Percentiles rank a stretch among this genome's conserved stretches.
Evolutionary conservation across 257 asterid species (phyloP).

Genomic region (Jacaranda mimosifolia): DNA sequence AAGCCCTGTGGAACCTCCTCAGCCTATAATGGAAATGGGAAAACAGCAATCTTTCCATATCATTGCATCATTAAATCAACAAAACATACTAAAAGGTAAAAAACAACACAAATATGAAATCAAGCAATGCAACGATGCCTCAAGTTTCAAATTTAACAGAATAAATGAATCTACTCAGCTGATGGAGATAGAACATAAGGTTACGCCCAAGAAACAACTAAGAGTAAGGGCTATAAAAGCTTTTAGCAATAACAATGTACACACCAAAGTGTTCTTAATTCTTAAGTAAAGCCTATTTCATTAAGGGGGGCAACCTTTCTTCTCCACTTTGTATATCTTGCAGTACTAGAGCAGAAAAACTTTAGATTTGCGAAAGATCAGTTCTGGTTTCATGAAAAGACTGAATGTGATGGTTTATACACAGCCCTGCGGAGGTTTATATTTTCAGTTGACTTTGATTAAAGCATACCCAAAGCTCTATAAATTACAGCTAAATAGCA

Average conservation of each 20-base stretch:
- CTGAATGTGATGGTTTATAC: not conserved
- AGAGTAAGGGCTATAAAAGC: not conserved
- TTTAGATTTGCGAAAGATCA: not conserved
- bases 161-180: not conserved
- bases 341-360: not conserved
- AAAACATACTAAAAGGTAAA: not conserved
- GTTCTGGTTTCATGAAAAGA: not conserved
- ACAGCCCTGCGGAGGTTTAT: not conserved
- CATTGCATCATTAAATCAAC: not conserved
- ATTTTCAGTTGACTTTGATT: not conserved
- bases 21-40: constrained; percentile 38
- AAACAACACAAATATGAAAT: not conserved
- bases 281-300: not conserved
- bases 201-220: not conserved
- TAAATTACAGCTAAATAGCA: not conserved
- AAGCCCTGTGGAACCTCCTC: constrained; percentile 65
- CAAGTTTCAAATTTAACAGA: not conserved
- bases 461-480: not conserved
- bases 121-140: not conserved
- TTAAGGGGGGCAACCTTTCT: not conserved
- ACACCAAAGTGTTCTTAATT: not conserved
- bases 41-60: not conserved
- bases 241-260: not conserved
- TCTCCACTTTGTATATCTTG: not conserved
- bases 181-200: not conserved